Conservation (phyloP, 176 grass and related monocot species). For the Luzula sylvatica region DNA sequence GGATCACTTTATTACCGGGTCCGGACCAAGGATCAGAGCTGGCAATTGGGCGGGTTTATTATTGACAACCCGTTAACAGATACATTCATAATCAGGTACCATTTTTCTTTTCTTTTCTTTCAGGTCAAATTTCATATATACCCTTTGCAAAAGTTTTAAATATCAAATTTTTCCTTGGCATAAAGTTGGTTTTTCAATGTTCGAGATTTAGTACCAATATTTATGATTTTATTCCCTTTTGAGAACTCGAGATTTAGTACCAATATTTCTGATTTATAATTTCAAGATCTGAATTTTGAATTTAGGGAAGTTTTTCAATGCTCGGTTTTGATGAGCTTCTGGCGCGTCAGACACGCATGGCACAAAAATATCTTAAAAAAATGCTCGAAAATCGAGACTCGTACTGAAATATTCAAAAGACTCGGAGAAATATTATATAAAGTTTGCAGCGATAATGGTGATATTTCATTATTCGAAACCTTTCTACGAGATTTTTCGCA, state of each 20-base stretch:
- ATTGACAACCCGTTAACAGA: slow-evolving; percentile 79
- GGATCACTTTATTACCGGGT: slow-evolving; percentile 78
- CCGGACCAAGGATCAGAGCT: slow-evolving; percentile 74
- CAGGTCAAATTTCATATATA: too few species aligned
- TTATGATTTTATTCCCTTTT: too few species aligned
- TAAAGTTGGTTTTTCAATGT: too few species aligned
- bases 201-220: slow-evolving; percentile 1
- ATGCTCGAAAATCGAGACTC: slow-evolving; percentile 47
- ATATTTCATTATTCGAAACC: slow-evolving; percentile 46
- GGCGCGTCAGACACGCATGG: slow-evolving; percentile 60
- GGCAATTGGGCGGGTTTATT: slow-evolving; percentile 92
- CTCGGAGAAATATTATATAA: slow-evolving; percentile 51
- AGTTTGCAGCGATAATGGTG: slow-evolving; percentile 50
- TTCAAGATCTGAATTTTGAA: slow-evolving; percentile 27
- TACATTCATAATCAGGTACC: slow-evolving; percentile 59
- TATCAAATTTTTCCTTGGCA: too few species aligned
- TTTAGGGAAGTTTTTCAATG: slow-evolving; percentile 74
- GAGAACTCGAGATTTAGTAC: neutral
- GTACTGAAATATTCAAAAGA: slow-evolving; percentile 34
- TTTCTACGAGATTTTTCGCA: slow-evolving; percentile 62
- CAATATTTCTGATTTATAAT: slow-evolving; percentile 9
- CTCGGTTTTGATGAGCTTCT: slow-evolving; percentile 70
- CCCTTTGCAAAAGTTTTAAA: too few species aligned
- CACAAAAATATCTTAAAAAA: slow-evolving; percentile 65
- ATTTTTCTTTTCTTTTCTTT: slow-evolving; percentile 1